Percentiles rank a stretch among this genome's conserved stretches.
These are phyloP conservation scores for Ilyonectria destructans DNA, from an alignment of 2,329 filamentous ascomycete genomes.

Conservation along the genomic window DNA sequence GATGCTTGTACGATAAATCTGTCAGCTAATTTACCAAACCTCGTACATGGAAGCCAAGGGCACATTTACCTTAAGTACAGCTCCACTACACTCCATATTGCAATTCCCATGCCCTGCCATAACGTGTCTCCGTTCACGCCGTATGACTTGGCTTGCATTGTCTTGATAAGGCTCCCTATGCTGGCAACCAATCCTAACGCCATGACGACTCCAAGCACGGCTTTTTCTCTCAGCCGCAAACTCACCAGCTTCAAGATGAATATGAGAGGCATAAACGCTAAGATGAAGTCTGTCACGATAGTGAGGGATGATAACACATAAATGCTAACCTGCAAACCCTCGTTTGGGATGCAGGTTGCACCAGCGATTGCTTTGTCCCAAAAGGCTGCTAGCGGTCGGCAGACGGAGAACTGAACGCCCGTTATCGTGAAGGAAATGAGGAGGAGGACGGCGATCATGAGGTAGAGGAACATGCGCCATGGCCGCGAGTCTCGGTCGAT, in stretches of 20 bases:
- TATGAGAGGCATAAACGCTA: not conserved
- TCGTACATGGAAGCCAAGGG: not conserved
- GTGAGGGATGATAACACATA: not conserved
- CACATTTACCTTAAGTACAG: not conserved
- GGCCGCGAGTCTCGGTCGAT: not conserved
- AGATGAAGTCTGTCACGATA: not conserved
- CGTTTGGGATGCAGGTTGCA: not conserved
- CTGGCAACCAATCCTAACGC: not conserved
- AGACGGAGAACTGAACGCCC: not conserved
- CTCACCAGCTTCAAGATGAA: not conserved
- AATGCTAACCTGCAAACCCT: not conserved
- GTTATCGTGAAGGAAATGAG: not conserved
- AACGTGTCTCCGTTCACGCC: not conserved
- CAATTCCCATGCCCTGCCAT: not conserved
- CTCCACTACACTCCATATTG: not conserved
- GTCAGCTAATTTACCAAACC: not conserved
- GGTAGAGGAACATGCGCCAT: not conserved
- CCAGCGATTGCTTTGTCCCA: not conserved
- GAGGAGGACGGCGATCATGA: not conserved
- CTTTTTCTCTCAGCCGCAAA: not conserved
- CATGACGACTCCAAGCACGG: not conserved
- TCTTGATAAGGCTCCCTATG: not conserved
- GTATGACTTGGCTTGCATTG: not conserved
- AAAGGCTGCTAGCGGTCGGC: not conserved
- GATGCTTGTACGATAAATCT: not conserved